phyloP scores from a whole-genome alignment of 257 asterid species.

The Orobanche coerulescens region DNA sequence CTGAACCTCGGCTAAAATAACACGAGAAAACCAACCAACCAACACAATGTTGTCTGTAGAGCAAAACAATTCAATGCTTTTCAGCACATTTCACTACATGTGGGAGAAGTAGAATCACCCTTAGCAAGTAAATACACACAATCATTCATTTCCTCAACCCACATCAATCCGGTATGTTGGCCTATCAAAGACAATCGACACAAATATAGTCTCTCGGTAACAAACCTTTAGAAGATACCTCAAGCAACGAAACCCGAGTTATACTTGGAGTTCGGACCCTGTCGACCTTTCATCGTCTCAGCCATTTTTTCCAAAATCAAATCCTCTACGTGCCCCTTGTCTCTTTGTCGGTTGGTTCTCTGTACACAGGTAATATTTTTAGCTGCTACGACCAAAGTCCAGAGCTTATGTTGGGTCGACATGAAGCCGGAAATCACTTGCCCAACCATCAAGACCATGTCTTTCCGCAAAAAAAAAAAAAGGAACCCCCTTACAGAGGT shows the following conservation, averaged over 20 bases:
- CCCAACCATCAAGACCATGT: constrained; percentile 1
- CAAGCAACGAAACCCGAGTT: constrained; percentile 3
- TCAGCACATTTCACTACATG: too few species aligned
- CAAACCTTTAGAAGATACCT: constrained; percentile 20
- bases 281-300: neutral
- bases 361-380: neutral
- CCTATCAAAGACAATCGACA: too few species aligned
- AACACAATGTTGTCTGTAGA: too few species aligned
- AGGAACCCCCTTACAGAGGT: neutral
- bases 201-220: constrained; percentile 23
- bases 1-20: too few species aligned
- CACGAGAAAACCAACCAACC: too few species aligned
- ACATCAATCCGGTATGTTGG: too few species aligned
- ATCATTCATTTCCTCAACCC: too few species aligned
- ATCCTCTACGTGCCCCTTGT: neutral
- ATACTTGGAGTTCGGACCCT: neutral
- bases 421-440: neutral
- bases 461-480: too few species aligned
- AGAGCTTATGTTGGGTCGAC: too few species aligned
- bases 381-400: neutral
- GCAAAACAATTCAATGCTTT: too few species aligned
- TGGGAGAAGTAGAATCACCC: too few species aligned
- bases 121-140: too few species aligned
- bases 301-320: neutral
- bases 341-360: neutral